Base-by-base conservation (phyloP, 78 protist species). In the Cyanophora paradoxa region DNA sequence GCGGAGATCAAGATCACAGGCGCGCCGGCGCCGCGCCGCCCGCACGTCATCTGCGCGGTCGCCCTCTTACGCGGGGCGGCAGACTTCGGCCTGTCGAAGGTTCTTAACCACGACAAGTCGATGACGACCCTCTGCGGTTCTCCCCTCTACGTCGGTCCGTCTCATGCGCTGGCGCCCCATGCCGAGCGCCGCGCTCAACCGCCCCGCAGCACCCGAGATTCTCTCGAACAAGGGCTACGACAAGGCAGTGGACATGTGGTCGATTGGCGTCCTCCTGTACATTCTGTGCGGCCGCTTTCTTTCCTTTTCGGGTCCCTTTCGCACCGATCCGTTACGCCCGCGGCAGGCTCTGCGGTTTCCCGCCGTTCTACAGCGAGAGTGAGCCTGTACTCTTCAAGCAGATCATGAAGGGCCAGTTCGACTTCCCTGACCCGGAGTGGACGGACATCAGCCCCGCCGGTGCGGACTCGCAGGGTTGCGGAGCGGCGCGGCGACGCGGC, bases 351-450 rank as follows among this genome's bases (percentile, higher is more conserved):
- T 79, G 90, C 70, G 95, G 95, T 19, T 87, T 84, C 80, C 90
- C 96, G 17, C 96, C 96, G 24, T 92, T 92, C 72, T 86, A 84
- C 58, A 90, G 87, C 30, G 88, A 78, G 26, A 82, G 76, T 44
- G 86, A 82, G 31, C 82, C 88, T 33, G 88, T 62, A 56, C 79
- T 94, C n/a, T 89, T 90, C 67, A 73, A 83, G 79, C 74, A 81
- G 69, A 95, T 95, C 67, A 65, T 86, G 56, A 76, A 77, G 61
- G 89, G 93, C 65, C 78, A 78, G 54, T 93, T 77, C 71, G 83
- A 87, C 61, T 88, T 90, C 78, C 92, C 90, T 8, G 88, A 85
- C 59, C 88, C 92, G 1, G 85, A 86, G 50, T 92, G 96, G 94
- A 34, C 33, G 30, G 83, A 54, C 56, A 72, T 89, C 28, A 82